phyloP scores from a whole-genome alignment of 179 eudicot genomes.

The Vitellaria paradoxa region DNA sequence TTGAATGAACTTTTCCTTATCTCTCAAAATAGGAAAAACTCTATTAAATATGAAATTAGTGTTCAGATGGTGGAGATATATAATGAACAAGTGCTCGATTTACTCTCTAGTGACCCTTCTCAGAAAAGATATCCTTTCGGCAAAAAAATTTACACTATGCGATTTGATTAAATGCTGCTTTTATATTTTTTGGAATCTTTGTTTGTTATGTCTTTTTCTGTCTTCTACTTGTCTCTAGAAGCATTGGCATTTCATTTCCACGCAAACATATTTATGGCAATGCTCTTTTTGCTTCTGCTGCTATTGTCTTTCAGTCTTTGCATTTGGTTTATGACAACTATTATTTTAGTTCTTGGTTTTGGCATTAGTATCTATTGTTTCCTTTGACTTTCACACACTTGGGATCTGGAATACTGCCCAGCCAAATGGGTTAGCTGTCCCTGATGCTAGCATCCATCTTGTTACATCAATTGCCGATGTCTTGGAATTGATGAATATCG shows the following conservation, averaged over 20 bases:
- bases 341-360: not conserved
- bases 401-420: conserved; percentile 88
- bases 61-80: conserved; percentile 98
- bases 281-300: not conserved
- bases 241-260: not conserved
- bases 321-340: not conserved
- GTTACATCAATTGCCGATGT: conserved; percentile 87
- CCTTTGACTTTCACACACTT: conserved; percentile 85
- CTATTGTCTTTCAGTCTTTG: not conserved
- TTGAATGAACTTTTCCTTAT: conserved; percentile 82
- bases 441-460: conserved; percentile 93
- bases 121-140: conserved; percentile 87
- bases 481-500: conserved; percentile 81
- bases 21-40: conserved; percentile 75
- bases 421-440: conserved; percentile 95
- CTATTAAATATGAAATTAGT: conserved; percentile 69
- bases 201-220: not conserved
- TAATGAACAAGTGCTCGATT: conserved; percentile 96
- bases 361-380: conserved; percentile 24
- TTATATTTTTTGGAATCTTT: not conserved
- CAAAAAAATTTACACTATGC: not conserved
- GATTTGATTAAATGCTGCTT: not conserved
- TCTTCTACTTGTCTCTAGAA: not conserved
- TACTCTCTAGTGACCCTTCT: conserved; percentile 58
- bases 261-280: not conserved